A percentile compares a stretch with the other conserved stretches of the same genome.
Conservation (phyloP, 2,329 filamentous ascomycete genomes). For the Nemania diffusa region DNA sequence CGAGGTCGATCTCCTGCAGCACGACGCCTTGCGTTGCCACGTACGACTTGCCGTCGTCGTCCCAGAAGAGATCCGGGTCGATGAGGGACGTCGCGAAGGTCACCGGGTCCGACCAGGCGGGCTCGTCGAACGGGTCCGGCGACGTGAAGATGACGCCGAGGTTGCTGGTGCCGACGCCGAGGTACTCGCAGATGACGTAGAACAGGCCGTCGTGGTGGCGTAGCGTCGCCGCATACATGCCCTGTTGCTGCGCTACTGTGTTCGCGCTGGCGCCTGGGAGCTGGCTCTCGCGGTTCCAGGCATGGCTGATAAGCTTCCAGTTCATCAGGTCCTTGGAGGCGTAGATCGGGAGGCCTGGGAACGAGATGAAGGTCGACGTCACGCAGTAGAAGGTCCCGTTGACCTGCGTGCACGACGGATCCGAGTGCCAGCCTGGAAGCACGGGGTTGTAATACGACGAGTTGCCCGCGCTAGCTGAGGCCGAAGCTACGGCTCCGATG, state of each 20-base stretch:
- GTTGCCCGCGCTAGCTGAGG: slow-evolving; percentile 24
- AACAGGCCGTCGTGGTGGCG: slow-evolving; percentile 47
- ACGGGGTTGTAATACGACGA: slow-evolving; percentile 55
- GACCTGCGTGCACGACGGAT: slow-evolving; percentile 54
- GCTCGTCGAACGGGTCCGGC: slow-evolving; percentile 53
- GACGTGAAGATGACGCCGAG: slow-evolving; percentile 52
- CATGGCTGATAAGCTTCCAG: slow-evolving; percentile 59
- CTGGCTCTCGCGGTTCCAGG: slow-evolving; percentile 54
- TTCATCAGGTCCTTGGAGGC: slow-evolving; percentile 61
- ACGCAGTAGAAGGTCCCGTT: slow-evolving; percentile 62
- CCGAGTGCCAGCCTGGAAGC: slow-evolving; percentile 61
- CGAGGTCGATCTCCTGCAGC: slow-evolving; percentile 50
- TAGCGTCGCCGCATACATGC: slow-evolving; percentile 51
- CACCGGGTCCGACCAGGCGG: slow-evolving; percentile 55
- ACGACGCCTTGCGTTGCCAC: slow-evolving; percentile 49
- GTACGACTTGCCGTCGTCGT: slow-evolving; percentile 53
- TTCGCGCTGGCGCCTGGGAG: slow-evolving; percentile 52
- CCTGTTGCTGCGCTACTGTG: slow-evolving; percentile 47
- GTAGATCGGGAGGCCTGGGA: slow-evolving; percentile 64
- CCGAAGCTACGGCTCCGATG: slow-evolving; percentile 8
- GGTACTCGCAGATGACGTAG: slow-evolving; percentile 49
- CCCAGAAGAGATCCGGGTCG: slow-evolving; percentile 57
- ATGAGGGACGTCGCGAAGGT: slow-evolving; percentile 49
- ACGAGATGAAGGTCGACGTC: slow-evolving; percentile 63
- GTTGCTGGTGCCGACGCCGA: slow-evolving; percentile 31